Conservation (phyloP, 345 rosid genomes). For the Lepidium aucheri region DNA sequence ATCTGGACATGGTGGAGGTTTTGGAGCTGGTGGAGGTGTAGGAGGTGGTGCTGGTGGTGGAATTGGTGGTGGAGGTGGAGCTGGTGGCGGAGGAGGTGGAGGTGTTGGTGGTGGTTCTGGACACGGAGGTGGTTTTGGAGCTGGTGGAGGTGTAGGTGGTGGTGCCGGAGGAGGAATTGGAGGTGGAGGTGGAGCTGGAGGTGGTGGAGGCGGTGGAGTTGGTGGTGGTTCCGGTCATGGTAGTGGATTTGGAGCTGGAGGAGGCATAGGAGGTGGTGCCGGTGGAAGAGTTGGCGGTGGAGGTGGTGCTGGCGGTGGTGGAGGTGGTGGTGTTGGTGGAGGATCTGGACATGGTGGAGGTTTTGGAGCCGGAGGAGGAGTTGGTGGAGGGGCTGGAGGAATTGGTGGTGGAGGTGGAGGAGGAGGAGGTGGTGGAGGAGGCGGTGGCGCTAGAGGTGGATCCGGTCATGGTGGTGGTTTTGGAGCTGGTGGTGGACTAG, state of each 20-base stretch:
- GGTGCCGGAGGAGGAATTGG: conserved; percentile 28
- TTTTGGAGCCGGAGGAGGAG: conserved; percentile 36
- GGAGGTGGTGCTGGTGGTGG: conserved; percentile 27
- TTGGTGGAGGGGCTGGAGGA: conserved; percentile 35
- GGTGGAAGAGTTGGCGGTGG: conserved; percentile 28
- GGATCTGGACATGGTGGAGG: conserved; percentile 40
- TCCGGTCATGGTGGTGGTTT: conserved; percentile 36
- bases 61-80: conserved; percentile 27
- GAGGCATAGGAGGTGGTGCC: conserved; percentile 39
- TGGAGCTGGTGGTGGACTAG: conserved; percentile 41
- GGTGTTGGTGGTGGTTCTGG: conserved; percentile 38
- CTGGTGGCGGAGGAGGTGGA: conserved; percentile 38
- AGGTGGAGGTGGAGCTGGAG: conserved; percentile 34
- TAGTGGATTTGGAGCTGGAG: conserved; percentile 36
- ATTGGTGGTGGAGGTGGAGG: conserved; percentile 29
- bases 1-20: conserved; percentile 1
- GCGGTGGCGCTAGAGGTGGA: conserved; percentile 35
- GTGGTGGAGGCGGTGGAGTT: conserved; percentile 38
- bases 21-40: conserved; percentile 7
- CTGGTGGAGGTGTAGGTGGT: conserved; percentile 42
- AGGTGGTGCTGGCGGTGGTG: conserved; percentile 37
- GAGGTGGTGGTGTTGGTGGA: conserved; percentile 42
- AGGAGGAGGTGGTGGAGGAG: conserved; percentile 30
- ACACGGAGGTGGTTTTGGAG: conserved; percentile 35
- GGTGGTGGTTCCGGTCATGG: conserved; percentile 36